Base-by-base conservation (phyloP, 75 land plant genomes). In the Selaginella tamariscina region DNA sequence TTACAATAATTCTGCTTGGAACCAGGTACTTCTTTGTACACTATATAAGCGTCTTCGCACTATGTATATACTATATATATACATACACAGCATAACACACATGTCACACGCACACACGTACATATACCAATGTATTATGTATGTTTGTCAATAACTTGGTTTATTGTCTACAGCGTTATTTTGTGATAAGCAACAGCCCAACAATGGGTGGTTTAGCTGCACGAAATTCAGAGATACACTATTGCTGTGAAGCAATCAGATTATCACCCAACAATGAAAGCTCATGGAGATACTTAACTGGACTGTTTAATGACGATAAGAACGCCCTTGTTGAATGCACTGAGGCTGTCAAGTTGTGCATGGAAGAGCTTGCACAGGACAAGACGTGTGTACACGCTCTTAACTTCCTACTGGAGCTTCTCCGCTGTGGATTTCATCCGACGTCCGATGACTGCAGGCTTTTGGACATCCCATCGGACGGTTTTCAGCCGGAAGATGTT, bases 1-100 rank as follows among this genome's bases (percentile, higher is more conserved):
- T 32, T 83, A 75, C 54, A 92, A 92, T 32, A 92, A 92, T 72
- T 92, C 98, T 73, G 98, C 91, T 56, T 94, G 98, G 98, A 94
- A 94, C 80, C 96, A 94, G 98, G 98, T 93, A 75, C 20, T 22
- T 70, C 0, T 59, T n/a, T 23, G 2, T 24, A 31, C 24, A 68
- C 20, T 2, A 23, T n/a, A 21, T 11, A 11, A 20, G 54, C 20
- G 18, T 11, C 54, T 20, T 49, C 54, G 18, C 11, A 49, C 11
- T 49, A 11, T 49, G 18, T 20, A 49, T 11, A 49, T 49, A 20
- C 54, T 49, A 49, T 49, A 49, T 49, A 49, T 49, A 11, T 20
- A 11, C 54, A 11, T 49, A 20, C 20, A 49, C 20, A 20, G 20
- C 18, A 49, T 11, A 11, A 49, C 20, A 49, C 18, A 11, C 20